Percentiles rank a stretch among this genome's conserved stretches.
Evolutionary conservation across 2,329 filamentous ascomycete genomes (phyloP).

Genomic region (Pseudonectria foliicola): DNA sequence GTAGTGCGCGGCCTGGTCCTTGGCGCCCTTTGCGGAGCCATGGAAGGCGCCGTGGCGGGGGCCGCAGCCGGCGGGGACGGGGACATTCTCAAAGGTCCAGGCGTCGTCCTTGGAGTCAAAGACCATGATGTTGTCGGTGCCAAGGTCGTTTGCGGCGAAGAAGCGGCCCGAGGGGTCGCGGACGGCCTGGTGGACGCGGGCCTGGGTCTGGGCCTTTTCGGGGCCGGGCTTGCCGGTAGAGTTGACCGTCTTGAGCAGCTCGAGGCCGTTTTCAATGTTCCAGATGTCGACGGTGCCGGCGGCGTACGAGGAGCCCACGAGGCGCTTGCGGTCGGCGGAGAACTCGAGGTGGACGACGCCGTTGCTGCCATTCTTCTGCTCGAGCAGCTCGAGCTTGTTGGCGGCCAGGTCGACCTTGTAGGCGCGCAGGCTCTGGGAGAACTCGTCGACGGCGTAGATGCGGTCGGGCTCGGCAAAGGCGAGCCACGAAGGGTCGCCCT

Average conservation of each 20-base stretch:
- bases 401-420: slow-evolving; percentile 30
- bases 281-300: slow-evolving; percentile 38
- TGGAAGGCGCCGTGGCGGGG: slow-evolving; percentile 46
- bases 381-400: slow-evolving; percentile 23
- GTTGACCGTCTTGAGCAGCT: slow-evolving; percentile 32
- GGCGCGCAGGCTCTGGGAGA: slow-evolving; percentile 30
- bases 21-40: slow-evolving; percentile 23
- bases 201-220: slow-evolving; percentile 22
- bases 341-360: slow-evolving; percentile 44
- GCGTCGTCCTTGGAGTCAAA: slow-evolving; percentile 36
- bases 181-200: slow-evolving; percentile 41
- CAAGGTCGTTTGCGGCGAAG: slow-evolving; percentile 43
- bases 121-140: slow-evolving; percentile 40
- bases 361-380: slow-evolving; percentile 27
- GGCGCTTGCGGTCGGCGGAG: slow-evolving; percentile 35
- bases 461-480: slow-evolving; percentile 30
- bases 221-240: slow-evolving; percentile 29
- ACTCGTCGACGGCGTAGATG: slow-evolving; percentile 44
- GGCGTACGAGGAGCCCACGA: slow-evolving; percentile 39
- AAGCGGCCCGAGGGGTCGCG: slow-evolving; percentile 42
- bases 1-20: slow-evolving; percentile 39
- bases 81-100: slow-evolving; percentile 33
- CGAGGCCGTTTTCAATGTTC: slow-evolving; percentile 32
- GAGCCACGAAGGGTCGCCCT: slow-evolving; percentile 41
- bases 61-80: slow-evolving; percentile 30